phyloP scores from a whole-genome alignment of 139 green algal species.

The Edaphochlamys debaryana region DNA sequence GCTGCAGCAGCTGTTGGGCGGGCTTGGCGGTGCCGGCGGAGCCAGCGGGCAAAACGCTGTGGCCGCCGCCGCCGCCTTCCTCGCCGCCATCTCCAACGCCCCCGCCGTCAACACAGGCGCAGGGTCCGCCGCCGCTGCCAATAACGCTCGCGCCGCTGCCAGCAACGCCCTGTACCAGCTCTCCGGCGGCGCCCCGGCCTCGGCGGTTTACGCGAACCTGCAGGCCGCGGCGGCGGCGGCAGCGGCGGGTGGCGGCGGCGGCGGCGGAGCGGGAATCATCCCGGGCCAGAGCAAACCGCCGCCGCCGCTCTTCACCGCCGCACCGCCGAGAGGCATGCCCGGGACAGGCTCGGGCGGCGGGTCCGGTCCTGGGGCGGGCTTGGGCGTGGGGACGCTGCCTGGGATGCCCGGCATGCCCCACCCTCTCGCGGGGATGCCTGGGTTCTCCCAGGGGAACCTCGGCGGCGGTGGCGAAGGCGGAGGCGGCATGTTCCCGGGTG shows the following conservation, averaged over 20 bases:
- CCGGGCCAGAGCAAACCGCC: not conserved
- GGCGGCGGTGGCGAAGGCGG: no score
- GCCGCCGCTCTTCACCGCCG: constrained; percentile 15
- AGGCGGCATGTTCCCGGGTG: not conserved
- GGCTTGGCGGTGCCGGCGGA: no score
- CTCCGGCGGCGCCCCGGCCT: no score
- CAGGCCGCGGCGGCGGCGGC: no score
- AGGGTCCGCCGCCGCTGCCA: no score
- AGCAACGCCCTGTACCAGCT: not conserved
- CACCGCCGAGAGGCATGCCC: not conserved
- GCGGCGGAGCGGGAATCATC: not conserved
- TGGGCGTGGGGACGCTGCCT: not conserved
- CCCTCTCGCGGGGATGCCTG: not conserved
- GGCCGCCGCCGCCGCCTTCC: no score
- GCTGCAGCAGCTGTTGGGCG: no score
- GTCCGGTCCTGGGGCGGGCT: not conserved
- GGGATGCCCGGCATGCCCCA: not conserved
- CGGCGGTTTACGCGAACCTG: not conserved
- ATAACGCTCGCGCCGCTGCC: not conserved
- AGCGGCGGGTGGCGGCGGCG: not conserved
- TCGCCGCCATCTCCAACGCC: not conserved
- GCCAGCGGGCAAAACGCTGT: no score
- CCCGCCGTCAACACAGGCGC: no score
- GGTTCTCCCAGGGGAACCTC: not conserved
- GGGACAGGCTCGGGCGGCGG: not conserved